Evolutionary conservation across 768 basidiomycete genomes (phyloP), one percentile per base, ranked within the genome.

Genomic region (Xerocomellus dryophilus): DNA sequence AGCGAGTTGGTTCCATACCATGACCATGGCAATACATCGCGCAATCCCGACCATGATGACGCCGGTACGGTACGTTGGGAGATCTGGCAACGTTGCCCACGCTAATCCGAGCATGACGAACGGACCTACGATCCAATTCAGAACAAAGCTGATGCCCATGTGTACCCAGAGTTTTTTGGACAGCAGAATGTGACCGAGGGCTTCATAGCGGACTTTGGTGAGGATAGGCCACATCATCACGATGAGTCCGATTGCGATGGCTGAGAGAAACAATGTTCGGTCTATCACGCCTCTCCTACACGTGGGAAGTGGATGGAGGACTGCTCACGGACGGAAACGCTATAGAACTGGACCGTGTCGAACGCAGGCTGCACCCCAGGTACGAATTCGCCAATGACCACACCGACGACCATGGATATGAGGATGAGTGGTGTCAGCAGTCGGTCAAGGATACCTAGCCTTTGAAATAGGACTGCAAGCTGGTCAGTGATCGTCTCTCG

Each of bases 161-260:
- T 93, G 90, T 17, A 76, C 68, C 85, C 86, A 90, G 8, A 92
- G 69, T 2, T 64, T 60, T 20, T 66, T 68, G 1, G 82, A 78
- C 2, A 71, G 65, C 58, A 91, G 79, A 27, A 90, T 67, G 10
- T 64, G 53, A 0, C 84, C 84, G 1, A 93, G 76, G 2, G 72
- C 66, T 66, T 93, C 91, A 66, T 89, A 93, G 63, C 86, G 85
- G 10, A 91, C 85, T 71, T 84, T 85, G 42, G 84, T 82, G 49
- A 86, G 78, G 35, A 85, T 79, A 2, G 90, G 91, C 87, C 88
- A 91, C 87, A 93, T 93, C 83, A 93, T 93, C 47, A 92, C 73
- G 17, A 93, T 80, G 35, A 93, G 80, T 1, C 90, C 92, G 39
- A 92, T 75, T 15, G 85, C 85, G 43, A 93, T 89, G 2, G 90